Percentiles rank a stretch among this genome's conserved stretches.
Conservation (phyloP, 2,329 filamentous ascomycete genomes). For the Helotiales sp. region DNA sequence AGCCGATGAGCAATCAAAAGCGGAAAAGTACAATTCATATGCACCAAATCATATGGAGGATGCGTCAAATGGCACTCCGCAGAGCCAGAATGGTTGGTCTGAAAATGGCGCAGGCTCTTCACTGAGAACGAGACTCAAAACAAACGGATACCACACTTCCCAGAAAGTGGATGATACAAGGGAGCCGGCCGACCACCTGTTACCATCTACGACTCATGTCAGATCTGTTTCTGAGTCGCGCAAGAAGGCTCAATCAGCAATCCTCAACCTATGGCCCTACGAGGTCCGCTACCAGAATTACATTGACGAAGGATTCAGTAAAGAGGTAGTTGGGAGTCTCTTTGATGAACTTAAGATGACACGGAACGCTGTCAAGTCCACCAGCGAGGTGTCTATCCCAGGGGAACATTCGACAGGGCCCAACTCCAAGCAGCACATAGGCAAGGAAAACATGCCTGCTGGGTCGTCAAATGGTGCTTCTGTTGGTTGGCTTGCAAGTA, state of each 20-base stretch:
- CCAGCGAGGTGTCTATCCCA: background rate
- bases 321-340: slow-evolving; percentile 63
- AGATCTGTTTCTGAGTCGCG: slow-evolving; percentile 37
- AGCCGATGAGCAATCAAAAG: slow-evolving; percentile 25
- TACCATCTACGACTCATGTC: background rate
- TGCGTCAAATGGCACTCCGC: slow-evolving; percentile 4
- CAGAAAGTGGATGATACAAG: slow-evolving; percentile 13
- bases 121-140: slow-evolving; percentile 9
- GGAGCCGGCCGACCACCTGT: background rate
- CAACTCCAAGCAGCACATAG: background rate
- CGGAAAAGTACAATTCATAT: slow-evolving; percentile 19
- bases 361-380: slow-evolving; percentile 35
- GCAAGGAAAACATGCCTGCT: slow-evolving; percentile 50
- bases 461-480: background rate
- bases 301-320: slow-evolving; percentile 73
- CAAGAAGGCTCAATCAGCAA: slow-evolving; percentile 68
- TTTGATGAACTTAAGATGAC: slow-evolving; percentile 71
- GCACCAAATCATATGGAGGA: slow-evolving; percentile 12
- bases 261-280: slow-evolving; percentile 66
- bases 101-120: slow-evolving; percentile 17
- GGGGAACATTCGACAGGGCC: background rate
- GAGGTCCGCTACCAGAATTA: slow-evolving; percentile 78
- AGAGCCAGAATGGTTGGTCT: slow-evolving; percentile 20
- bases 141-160: slow-evolving; percentile 17
- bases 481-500: background rate